Conservation (phyloP, 1,284 basidiomycete species). For the Gymnopus androsaceus region DNA sequence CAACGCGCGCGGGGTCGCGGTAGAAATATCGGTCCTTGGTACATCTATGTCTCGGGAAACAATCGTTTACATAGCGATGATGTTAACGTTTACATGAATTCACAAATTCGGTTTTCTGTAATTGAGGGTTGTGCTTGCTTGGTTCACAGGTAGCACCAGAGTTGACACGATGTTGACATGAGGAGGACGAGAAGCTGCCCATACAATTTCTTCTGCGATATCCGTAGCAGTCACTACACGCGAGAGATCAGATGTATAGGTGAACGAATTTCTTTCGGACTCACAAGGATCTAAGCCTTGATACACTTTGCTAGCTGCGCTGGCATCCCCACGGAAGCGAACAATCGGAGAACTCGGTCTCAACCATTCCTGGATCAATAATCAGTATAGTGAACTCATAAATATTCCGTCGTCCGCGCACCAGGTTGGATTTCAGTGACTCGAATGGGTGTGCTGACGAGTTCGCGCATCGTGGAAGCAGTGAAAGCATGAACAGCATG, state of each 20-base stretch:
- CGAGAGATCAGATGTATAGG: not conserved
- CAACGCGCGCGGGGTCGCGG: too few relatives aligned
- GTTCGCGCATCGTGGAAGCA: slow-evolving; percentile 79
- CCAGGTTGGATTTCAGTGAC: slow-evolving; percentile 92
- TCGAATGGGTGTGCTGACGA: slow-evolving; percentile 88
- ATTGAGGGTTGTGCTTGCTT: slow-evolving; percentile 69
- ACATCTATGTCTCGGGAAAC: too few relatives aligned
- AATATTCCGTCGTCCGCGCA: slow-evolving; percentile 24
- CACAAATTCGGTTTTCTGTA: slow-evolving; percentile 47
- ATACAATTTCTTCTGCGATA: slow-evolving; percentile 97
- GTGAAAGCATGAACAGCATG: slow-evolving; percentile 91
- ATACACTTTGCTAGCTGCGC: slow-evolving; percentile 87
- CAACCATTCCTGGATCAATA: slow-evolving; percentile 71
- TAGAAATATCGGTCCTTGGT: too few relatives aligned
- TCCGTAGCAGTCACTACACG: slow-evolving; percentile 74
- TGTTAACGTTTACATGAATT: too few relatives aligned
- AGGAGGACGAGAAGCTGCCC: slow-evolving; percentile 85
- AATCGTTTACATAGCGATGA: too few relatives aligned
- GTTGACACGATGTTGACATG: slow-evolving; percentile 87
- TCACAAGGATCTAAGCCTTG: slow-evolving; percentile 78
- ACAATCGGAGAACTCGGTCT: slow-evolving; percentile 91
- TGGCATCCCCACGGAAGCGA: slow-evolving; percentile 83
- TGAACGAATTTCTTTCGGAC: slow-evolving; percentile 27
- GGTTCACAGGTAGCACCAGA: slow-evolving; percentile 79
- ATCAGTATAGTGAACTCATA: slow-evolving; percentile 5